A percentile compares a stretch with the other conserved stretches of the same genome.
These are phyloP conservation scores for Phaeolepiota aurea DNA, from an alignment of 768 basidiomycete genomes.

Conservation along the genomic window DNA sequence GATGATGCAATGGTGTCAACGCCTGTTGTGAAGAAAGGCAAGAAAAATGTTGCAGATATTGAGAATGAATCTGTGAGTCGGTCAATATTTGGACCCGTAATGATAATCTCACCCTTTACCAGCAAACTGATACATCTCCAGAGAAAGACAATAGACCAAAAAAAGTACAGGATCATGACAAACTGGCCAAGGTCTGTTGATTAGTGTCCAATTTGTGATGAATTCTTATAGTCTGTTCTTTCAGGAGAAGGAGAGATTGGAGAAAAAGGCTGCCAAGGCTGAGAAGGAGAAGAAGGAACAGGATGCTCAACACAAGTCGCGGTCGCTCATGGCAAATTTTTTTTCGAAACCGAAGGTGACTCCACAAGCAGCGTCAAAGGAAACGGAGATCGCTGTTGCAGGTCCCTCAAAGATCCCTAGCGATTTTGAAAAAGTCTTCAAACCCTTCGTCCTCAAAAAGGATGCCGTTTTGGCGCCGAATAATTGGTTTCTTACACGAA, in stretches of 20 bases:
- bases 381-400: constrained; percentile 19
- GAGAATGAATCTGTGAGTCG: constrained; percentile 32
- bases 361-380: constrained; percentile 12
- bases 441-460: constrained; percentile 73
- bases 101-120: constrained; percentile 1
- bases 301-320: constrained; percentile 64
- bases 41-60: constrained; percentile 21
- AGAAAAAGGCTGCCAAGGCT: constrained; percentile 58
- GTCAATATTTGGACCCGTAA: neutral
- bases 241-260: constrained; percentile 62
- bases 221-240: too few relatives aligned
- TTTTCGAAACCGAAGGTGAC: constrained; percentile 53
- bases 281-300: constrained; percentile 69
- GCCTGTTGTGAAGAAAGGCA: constrained; percentile 23
- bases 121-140: constrained; percentile 1
- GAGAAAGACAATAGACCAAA: constrained; percentile 30
- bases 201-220: too few relatives aligned
- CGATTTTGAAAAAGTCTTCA: constrained; percentile 73
- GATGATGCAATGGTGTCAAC: constrained; percentile 18
- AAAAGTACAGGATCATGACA: constrained; percentile 49
- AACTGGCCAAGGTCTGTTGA: constrained; percentile 40
- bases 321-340: constrained; percentile 70
- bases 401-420: constrained; percentile 33
- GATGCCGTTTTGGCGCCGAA: constrained; percentile 61
- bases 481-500: constrained; percentile 52